phyloP scores from a whole-genome alignment of 1,139 yeast species.

The Diutina mesorugosa region DNA sequence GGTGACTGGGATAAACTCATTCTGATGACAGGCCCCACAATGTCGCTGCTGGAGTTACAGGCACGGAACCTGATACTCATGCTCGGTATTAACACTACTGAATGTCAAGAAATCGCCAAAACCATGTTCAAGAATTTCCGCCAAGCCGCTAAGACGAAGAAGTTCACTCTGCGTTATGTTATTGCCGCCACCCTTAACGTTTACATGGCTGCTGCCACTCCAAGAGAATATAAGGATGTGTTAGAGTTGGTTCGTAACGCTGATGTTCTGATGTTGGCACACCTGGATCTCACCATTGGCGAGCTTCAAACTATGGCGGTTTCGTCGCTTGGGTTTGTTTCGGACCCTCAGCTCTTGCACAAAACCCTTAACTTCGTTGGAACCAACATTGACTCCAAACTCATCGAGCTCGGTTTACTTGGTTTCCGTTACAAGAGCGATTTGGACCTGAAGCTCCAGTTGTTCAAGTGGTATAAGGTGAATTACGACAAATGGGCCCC shows the following conservation, averaged over 20 bases:
- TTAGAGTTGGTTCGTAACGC: conserved; percentile 39
- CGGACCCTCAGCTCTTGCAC: conserved; percentile 28
- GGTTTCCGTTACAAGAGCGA: conserved; percentile 28
- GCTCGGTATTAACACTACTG: conserved; percentile 17
- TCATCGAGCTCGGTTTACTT: conserved; percentile 40
- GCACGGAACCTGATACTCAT: conserved; percentile 28
- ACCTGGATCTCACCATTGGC: conserved; percentile 17
- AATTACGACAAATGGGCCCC: conserved; percentile 39
- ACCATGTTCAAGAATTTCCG: conserved; percentile 29
- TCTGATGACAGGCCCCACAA: conserved; percentile 3
- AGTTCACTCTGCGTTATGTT: conserved; percentile 36
- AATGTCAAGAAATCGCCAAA: conserved; percentile 19
- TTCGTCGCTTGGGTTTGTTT: conserved; percentile 37
- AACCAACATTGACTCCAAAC: conserved; percentile 39
- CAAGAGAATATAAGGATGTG: conserved; percentile 45
- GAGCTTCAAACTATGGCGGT: conserved; percentile 42
- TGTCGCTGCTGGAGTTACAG: conserved; percentile 19
- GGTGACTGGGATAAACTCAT: conserved; percentile 13
- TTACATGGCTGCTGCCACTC: conserved; percentile 20
- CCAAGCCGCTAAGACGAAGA: conserved; percentile 33
- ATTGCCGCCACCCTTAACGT: conserved; percentile 19
- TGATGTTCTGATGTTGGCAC: conserved; percentile 19
- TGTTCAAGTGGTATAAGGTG: conserved; percentile 45
- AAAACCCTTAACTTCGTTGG: conserved; percentile 43
- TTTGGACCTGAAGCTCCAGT: conserved; percentile 9